Evolutionary conservation across 164 flowering plant species (phyloP).

Genomic region (Santalum album): DNA sequence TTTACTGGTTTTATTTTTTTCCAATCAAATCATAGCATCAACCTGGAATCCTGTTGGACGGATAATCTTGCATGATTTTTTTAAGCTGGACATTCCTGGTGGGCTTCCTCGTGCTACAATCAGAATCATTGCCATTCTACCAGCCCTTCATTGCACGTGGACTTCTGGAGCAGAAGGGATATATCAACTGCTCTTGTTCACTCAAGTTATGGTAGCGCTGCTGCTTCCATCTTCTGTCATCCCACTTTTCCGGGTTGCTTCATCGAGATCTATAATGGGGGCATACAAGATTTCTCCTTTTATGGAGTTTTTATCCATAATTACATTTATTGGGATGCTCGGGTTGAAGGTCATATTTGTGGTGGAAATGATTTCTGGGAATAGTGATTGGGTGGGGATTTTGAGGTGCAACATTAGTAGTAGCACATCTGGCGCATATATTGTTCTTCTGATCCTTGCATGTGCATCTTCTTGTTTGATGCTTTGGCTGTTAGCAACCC

Average conservation of each 20-base stretch:
- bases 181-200: conserved; percentile 71
- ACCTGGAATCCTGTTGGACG: conserved; percentile 57
- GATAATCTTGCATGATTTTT: conserved; percentile 45
- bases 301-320: conserved; percentile 54
- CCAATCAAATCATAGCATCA: conserved; percentile 57
- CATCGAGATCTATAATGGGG: conserved; percentile 78
- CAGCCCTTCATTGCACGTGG: conserved; percentile 65
- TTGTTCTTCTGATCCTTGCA: conserved; percentile 42
- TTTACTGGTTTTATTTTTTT: conserved; percentile 43
- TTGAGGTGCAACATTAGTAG: conserved; percentile 60
- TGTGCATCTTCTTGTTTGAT: conserved; percentile 55
- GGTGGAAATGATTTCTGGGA: conserved; percentile 77
- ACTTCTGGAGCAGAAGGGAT: conserved; percentile 79
- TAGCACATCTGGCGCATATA: conserved; percentile 31
- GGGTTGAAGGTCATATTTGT: conserved; percentile 61
- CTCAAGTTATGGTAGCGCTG: conserved; percentile 78
- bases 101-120: conserved; percentile 75
- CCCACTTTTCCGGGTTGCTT: conserved; percentile 86
- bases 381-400: conserved; percentile 70
- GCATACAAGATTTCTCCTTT: conserved; percentile 47
- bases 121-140: conserved; percentile 49
- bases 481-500: conserved; percentile 86
- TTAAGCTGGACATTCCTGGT: conserved; percentile 49
- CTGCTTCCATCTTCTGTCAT: conserved; percentile 88
- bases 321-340: conserved; percentile 60